A percentile compares a stretch with the other conserved stretches of the same genome.
phyloP scores from a whole-genome alignment of 1,284 basidiomycete genomes.

The Chalciporus sp. region DNA sequence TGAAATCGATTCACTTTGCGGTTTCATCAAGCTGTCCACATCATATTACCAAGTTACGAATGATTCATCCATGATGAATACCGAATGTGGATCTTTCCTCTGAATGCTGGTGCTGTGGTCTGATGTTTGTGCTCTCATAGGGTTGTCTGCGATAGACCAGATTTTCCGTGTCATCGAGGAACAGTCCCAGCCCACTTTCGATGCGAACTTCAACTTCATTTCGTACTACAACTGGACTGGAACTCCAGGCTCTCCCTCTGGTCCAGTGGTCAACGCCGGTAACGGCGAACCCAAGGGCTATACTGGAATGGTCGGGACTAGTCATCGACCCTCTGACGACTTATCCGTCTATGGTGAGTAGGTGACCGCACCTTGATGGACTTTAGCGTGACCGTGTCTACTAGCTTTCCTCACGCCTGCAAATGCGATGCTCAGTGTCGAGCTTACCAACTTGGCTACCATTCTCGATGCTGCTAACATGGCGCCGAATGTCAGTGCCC shows the following conservation, averaged over 20 bases:
- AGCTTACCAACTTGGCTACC: constrained; percentile 60
- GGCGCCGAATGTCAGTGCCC: constrained; percentile 50
- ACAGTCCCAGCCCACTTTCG: constrained; percentile 73
- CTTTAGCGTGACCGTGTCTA: constrained; percentile 1
- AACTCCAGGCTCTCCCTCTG: constrained; percentile 55
- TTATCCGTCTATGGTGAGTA: constrained; percentile 62
- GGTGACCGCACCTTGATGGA: background rate
- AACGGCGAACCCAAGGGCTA: constrained; percentile 71
- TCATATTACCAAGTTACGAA: constrained; percentile 71
- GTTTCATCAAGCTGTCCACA: constrained; percentile 75
- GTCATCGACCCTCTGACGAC: constrained; percentile 78
- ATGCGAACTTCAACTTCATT: constrained; percentile 67
- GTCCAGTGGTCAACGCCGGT: constrained; percentile 63
- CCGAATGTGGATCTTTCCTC: constrained; percentile 51
- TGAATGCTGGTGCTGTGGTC: background rate
- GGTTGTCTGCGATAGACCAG: constrained; percentile 68
- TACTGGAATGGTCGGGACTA: constrained; percentile 69
- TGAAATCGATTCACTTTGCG: constrained; percentile 74
- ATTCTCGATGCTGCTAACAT: constrained; percentile 56
- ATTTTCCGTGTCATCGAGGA: constrained; percentile 76
- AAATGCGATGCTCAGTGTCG: constrained; percentile 80
- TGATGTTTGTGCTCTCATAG: constrained; percentile 36
- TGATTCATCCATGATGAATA: constrained; percentile 71
- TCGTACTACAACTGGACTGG: constrained; percentile 84
- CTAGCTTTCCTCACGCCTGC: constrained; percentile 74